Evolutionary conservation across 108 stramenopile species (phyloP).

Genomic region (Cyclostephanos invisitatus): DNA sequence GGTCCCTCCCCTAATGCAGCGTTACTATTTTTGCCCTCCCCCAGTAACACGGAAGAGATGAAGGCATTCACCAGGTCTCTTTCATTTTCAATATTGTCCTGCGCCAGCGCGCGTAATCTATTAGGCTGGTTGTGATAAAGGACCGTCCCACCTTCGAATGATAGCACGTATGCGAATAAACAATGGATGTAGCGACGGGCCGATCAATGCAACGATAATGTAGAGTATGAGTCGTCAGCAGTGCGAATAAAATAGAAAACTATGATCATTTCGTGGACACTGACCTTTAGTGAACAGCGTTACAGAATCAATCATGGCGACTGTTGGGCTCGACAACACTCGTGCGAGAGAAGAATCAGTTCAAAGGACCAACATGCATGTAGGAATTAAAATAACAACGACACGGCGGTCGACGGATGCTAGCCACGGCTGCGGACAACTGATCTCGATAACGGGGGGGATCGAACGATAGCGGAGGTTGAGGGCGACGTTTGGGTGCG

Average conservation of each 20-base stretch:
- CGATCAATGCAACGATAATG: neutral
- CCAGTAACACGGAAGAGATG: slow-evolving; percentile 33
- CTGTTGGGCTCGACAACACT: too few relatives aligned
- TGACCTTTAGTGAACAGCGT: slow-evolving; percentile 78
- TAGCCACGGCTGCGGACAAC: too few relatives aligned
- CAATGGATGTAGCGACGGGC: neutral
- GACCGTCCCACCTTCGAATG: slow-evolving; percentile 34
- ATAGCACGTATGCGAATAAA: neutral
- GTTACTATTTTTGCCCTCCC: slow-evolving; percentile 20
- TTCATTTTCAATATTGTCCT: slow-evolving; percentile 28
- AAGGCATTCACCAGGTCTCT: slow-evolving; percentile 26
- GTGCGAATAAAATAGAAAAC: neutral
- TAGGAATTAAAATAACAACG: too few relatives aligned
- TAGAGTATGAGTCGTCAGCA: neutral
- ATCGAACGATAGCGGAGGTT: too few relatives aligned
- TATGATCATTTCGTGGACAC: neutral
- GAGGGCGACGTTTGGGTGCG: too few relatives aligned
- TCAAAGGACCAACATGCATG: neutral
- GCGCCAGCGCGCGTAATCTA: slow-evolving; percentile 3
- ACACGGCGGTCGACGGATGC: too few relatives aligned
- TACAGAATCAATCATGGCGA: slow-evolving; percentile 52
- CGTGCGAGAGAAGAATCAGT: too few relatives aligned
- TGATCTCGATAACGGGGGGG: too few relatives aligned
- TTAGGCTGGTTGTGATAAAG: slow-evolving; percentile 41
- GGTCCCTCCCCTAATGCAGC: neutral